These are phyloP conservation scores for Phaeotremella skinneri DNA, from an alignment of 768 basidiomycete genomes.

Conservation along the genomic window DNA sequence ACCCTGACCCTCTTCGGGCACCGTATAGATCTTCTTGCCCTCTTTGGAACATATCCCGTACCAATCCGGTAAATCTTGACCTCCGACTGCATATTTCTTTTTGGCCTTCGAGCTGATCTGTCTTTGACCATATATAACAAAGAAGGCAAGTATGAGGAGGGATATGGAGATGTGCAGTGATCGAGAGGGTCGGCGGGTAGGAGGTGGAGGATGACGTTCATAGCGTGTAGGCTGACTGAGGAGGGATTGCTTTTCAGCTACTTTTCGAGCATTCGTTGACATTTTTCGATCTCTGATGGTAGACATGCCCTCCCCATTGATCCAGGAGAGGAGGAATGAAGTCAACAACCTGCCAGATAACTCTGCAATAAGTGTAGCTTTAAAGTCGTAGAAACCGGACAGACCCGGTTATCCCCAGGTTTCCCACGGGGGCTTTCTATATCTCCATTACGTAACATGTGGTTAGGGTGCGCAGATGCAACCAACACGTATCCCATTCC, in stretches of 20 bases:
- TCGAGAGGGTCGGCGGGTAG: constrained; percentile 23
- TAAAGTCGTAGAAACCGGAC: neutral
- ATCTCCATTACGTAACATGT: no score
- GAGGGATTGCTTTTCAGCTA: neutral
- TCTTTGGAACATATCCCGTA: constrained; percentile 40
- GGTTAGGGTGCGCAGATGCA: no score
- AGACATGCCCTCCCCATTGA: neutral
- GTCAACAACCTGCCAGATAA: no score
- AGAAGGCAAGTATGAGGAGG: constrained; percentile 32
- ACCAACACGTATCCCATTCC: neutral
- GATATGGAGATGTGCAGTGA: constrained; percentile 38
- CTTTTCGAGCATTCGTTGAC: neutral
- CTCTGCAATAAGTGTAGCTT: neutral
- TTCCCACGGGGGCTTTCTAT: constrained; percentile 1
- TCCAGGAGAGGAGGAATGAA: no score
- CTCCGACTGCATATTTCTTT: constrained; percentile 9
- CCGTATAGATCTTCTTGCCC: constrained; percentile 34
- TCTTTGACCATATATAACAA: constrained; percentile 35
- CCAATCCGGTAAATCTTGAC: constrained; percentile 17
- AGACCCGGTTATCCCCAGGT: neutral
- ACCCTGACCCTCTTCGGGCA: constrained; percentile 27
- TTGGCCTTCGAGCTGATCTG: neutral
- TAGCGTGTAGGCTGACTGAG: constrained; percentile 9
- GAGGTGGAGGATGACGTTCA: constrained; percentile 26
- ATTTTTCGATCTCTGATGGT: neutral